These are phyloP conservation scores for Mycocentrospora acerina DNA, from an alignment of 2,329 filamentous ascomycete species.

Conservation along the genomic window DNA sequence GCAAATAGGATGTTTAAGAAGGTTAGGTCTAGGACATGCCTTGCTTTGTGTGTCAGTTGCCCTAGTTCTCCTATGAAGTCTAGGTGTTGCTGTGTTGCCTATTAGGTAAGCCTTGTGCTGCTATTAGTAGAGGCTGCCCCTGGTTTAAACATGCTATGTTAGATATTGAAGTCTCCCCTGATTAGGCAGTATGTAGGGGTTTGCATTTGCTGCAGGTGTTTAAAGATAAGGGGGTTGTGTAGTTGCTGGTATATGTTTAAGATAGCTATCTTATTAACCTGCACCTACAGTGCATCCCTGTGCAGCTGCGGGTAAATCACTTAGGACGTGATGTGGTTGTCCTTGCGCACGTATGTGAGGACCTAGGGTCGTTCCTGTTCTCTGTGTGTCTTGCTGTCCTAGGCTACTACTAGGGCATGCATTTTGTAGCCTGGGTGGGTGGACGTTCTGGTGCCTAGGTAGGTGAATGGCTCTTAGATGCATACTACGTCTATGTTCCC, in stretches of 20 bases:
- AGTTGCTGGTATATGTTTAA: not conserved
- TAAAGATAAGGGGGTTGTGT: not conserved
- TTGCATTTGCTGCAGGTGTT: too few species aligned
- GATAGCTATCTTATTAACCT: not conserved
- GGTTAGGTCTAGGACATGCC: constrained; percentile 3
- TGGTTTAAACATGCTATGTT: too few species aligned
- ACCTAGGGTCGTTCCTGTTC: not conserved
- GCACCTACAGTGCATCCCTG: not conserved
- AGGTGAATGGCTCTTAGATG: constrained; percentile 1
- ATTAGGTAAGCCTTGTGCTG: too few species aligned
- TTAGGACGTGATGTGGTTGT: not conserved
- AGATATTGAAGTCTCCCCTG: too few species aligned
- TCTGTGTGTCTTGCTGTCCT: not conserved
- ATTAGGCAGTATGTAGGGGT: too few species aligned
- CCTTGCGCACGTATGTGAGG: constrained; percentile 1
- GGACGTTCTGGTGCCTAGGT: not conserved
- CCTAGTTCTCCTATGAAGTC: not conserved
- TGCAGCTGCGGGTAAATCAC: not conserved
- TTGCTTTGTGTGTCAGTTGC: not conserved
- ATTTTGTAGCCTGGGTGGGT: not conserved
- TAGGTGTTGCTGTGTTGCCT: too few species aligned
- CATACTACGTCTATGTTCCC: constrained; percentile 1
- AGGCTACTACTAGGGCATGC: not conserved
- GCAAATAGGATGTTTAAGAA: constrained; percentile 2
- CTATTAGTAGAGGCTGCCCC: too few species aligned